Conservation (phyloP, 345 rosid species). For the Nephelium lappaceum region DNA sequence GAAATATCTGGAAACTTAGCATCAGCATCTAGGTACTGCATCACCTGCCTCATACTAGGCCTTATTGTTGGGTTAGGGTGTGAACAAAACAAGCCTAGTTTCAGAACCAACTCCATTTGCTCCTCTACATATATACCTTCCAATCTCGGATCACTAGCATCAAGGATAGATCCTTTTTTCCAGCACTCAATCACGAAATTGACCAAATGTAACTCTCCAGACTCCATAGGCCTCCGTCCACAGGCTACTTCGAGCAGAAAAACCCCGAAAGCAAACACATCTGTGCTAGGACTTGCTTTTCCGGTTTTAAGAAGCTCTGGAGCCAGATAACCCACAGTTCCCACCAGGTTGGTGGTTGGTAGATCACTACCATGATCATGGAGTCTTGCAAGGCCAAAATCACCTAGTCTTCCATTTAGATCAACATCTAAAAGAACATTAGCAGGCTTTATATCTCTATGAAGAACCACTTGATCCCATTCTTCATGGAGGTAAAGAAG, state of each 20-base stretch:
- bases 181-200: constrained; percentile 41
- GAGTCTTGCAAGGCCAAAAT: constrained; percentile 42
- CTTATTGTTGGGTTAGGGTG: constrained; percentile 15
- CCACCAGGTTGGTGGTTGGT: constrained; percentile 29
- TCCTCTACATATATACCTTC: constrained; percentile 22
- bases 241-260: constrained; percentile 6
- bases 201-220: constrained; percentile 31
- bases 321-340: constrained; percentile 57
- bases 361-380: constrained; percentile 42
- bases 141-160: constrained; percentile 21
- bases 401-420: constrained; percentile 42
- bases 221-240: constrained; percentile 29
- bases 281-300: constrained; percentile 1
- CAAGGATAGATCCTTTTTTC: constrained; percentile 31
- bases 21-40: constrained; percentile 42
- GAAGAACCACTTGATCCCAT: constrained; percentile 51
- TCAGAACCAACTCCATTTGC: constrained; percentile 39
- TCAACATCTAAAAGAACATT: constrained; percentile 42
- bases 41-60: constrained; percentile 28
- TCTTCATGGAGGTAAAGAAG: constrained; percentile 43
- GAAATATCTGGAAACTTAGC: constrained; percentile 23
- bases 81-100: constrained; percentile 40
- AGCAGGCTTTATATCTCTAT: constrained; percentile 45
- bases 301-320: constrained; percentile 46
- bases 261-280: constrained; percentile 5